Percentiles rank a stretch among this genome's conserved stretches.
phyloP scores from a whole-genome alignment of 176 grass and related monocot genomes.

The Aegilops tauschii region DNA sequence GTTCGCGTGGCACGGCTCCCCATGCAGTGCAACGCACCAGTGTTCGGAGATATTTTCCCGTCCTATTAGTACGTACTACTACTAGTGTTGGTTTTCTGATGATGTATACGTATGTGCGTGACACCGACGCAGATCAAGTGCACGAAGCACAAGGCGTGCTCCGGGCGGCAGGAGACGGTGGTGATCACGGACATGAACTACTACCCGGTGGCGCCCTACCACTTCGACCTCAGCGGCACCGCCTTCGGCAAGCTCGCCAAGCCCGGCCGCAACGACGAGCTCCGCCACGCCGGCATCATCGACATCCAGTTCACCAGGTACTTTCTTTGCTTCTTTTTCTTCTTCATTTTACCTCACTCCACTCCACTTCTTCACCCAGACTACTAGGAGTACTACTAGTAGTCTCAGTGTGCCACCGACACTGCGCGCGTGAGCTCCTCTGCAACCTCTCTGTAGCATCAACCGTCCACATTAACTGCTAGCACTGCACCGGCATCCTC shows the following conservation, averaged over 20 bases:
- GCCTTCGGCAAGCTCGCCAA: constrained; percentile 69
- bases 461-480: background rate
- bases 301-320: constrained; percentile 53
- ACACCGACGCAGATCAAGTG: constrained; percentile 42
- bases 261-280: constrained; percentile 53
- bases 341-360: too few relatives aligned
- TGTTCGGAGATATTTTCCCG: background rate
- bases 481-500: background rate
- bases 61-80: too few relatives aligned
- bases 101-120: too few relatives aligned
- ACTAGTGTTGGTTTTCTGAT: background rate
- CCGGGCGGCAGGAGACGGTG: constrained; percentile 47
- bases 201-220: constrained; percentile 45
- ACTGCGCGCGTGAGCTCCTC: background rate
- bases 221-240: constrained; percentile 80
- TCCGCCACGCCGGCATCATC: constrained; percentile 63
- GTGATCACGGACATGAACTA: constrained; percentile 73
- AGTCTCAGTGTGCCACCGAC: background rate
- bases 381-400: background rate
- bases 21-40: background rate
- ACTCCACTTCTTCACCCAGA: background rate
- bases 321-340: too few relatives aligned
- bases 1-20: background rate
- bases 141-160: constrained; percentile 48
- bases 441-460: background rate